phyloP scores from a whole-genome alignment of 345 rosid species.

The Citrus reticulata region DNA sequence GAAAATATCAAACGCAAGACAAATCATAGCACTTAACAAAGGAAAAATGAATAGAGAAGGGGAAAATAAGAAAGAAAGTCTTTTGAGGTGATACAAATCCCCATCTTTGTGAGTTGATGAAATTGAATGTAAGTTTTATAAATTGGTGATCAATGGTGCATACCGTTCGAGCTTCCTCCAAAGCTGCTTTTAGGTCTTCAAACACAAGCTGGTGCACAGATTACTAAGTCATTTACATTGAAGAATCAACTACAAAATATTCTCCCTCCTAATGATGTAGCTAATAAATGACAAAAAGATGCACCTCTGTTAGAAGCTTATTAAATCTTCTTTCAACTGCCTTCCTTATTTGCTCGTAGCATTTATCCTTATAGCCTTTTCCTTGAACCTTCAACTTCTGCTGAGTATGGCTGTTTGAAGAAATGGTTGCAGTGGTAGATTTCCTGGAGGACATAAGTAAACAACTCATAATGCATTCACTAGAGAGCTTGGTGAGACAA shows the following conservation, averaged over 20 bases:
- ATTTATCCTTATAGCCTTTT: slow-evolving; percentile 93
- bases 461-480: not conserved
- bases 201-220: slow-evolving; percentile 68
- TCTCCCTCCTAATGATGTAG: not conserved
- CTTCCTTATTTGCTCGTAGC: slow-evolving; percentile 89
- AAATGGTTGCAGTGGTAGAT: slow-evolving; percentile 44
- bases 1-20: not conserved
- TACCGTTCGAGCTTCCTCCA: slow-evolving; percentile 95
- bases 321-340: slow-evolving; percentile 85
- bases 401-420: slow-evolving; percentile 60
- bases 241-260: slow-evolving; percentile 15
- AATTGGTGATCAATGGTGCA: slow-evolving; percentile 13
- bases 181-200: slow-evolving; percentile 91
- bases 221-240: slow-evolving; percentile 17
- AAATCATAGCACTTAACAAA: not conserved
- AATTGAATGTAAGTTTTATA: not conserved
- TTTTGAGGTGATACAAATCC: not conserved
- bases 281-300: slow-evolving; percentile 1
- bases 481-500: not conserved
- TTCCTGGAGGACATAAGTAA: slow-evolving; percentile 46
- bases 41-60: not conserved
- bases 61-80: not conserved
- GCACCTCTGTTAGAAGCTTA: slow-evolving; percentile 74
- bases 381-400: slow-evolving; percentile 84
- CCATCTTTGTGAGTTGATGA: too few species aligned